A percentile compares a stretch with the other conserved stretches of the same genome.
phyloP scores from a whole-genome alignment of 2,329 filamentous ascomycete species.

The Paraphaeosphaeria sporulosa region DNA sequence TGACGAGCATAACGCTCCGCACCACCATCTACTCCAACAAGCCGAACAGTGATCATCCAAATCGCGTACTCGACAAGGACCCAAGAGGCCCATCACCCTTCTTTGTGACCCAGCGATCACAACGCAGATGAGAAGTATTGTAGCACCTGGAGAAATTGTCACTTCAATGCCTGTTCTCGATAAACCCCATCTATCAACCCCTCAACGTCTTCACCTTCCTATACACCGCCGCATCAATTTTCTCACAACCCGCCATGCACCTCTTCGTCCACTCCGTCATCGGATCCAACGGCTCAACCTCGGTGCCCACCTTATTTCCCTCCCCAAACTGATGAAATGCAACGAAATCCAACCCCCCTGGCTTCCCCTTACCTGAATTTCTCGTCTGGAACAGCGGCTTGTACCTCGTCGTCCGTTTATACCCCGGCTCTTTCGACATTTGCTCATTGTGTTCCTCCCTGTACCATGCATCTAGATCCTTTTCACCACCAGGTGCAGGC shows the following conservation, averaged over 20 bases:
- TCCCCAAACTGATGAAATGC: slow-evolving; percentile 43
- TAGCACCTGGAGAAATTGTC: too few relatives aligned
- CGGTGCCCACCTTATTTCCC: slow-evolving; percentile 33
- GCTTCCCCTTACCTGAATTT: slow-evolving; percentile 17
- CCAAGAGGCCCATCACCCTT: too few relatives aligned
- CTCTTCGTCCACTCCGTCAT: slow-evolving; percentile 44
- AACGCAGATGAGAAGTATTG: too few relatives aligned
- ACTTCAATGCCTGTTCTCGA: background rate
- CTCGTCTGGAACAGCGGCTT: slow-evolving; percentile 25
- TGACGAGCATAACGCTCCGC: too few relatives aligned
- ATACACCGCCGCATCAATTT: slow-evolving; percentile 41
- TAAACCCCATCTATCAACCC: too few relatives aligned
- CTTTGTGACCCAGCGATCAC: too few relatives aligned
- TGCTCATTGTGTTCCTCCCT: slow-evolving; percentile 43
- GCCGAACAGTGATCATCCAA: too few relatives aligned
- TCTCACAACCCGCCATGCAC: slow-evolving; percentile 29
- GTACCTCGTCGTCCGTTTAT: slow-evolving; percentile 35
- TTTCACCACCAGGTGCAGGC: slow-evolving; percentile 28
- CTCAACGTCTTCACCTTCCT: slow-evolving; percentile 26
- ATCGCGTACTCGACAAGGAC: too few relatives aligned
- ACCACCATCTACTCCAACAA: too few relatives aligned
- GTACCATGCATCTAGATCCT: slow-evolving; percentile 42
- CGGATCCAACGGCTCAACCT: slow-evolving; percentile 36
- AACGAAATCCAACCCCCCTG: slow-evolving; percentile 29
- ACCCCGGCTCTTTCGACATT: slow-evolving; percentile 40